Conservation (phyloP, 345 rosid species). For the Citrus sinensis region DVS_A1.0 CM039164.1:16413001-16413500, state of each 20-base stretch:
- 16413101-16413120: no score
- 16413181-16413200: conserved; percentile 51
- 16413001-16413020: conserved; percentile 92
- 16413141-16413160: neutral
- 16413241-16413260: conserved; percentile 63
- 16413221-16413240: conserved; percentile 62
- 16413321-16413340: conserved; percentile 44
- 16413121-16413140: neutral
- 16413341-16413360: conserved; percentile 54
- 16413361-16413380: neutral
- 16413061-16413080: conserved; percentile 78
- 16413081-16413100: conserved; percentile 50
- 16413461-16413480: no score
- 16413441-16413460: no score
- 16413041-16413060: conserved; percentile 74
- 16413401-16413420: neutral
- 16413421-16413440: neutral
- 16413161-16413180: neutral
- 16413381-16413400: neutral
- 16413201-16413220: conserved; percentile 87
- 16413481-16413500: no score
- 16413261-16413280: conserved; percentile 36
- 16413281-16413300: conserved; percentile 40
- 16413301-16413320: conserved; percentile 56
- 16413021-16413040: conserved; percentile 76